phyloP scores from a whole-genome alignment of 179 eudicot species.

The Silene noctiflora region DNA sequence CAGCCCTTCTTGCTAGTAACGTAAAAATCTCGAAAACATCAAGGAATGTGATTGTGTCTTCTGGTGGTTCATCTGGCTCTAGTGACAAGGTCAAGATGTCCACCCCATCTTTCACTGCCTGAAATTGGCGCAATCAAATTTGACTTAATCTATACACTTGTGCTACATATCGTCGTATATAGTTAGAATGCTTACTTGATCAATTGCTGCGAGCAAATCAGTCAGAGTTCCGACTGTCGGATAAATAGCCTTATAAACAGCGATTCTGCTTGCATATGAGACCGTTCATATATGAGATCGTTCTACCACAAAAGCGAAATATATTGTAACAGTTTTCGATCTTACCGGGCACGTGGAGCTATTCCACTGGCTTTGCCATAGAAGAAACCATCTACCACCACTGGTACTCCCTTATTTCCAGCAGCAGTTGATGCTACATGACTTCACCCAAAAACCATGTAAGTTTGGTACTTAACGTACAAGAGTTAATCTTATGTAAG shows the following conservation, averaged over 20 bases:
- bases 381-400: constrained; percentile 67
- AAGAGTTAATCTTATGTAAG: no score
- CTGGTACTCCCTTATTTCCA: constrained; percentile 81
- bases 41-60: constrained; percentile 71
- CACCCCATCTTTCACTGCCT: constrained; percentile 84
- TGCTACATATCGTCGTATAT: no score
- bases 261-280: constrained; percentile 49
- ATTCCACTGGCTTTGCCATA: constrained; percentile 94
- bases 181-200: constrained; percentile 56
- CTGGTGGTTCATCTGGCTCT: constrained; percentile 86
- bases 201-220: constrained; percentile 89
- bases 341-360: constrained; percentile 88
- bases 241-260: constrained; percentile 91
- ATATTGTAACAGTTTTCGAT: not conserved
- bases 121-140: constrained; percentile 10
- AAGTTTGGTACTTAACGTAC: no score
- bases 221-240: constrained; percentile 79
- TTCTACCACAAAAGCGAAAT: constrained; percentile 1
- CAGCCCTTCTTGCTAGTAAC: constrained; percentile 75
- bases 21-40: constrained; percentile 71
- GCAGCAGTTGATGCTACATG: constrained; percentile 91
- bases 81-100: constrained; percentile 70
- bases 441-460: no score
- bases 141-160: no score
- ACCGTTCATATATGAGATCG: not conserved